Base-by-base conservation (phyloP, 2,329 filamentous ascomycete species). In the Sporothrix globosa region DNA sequence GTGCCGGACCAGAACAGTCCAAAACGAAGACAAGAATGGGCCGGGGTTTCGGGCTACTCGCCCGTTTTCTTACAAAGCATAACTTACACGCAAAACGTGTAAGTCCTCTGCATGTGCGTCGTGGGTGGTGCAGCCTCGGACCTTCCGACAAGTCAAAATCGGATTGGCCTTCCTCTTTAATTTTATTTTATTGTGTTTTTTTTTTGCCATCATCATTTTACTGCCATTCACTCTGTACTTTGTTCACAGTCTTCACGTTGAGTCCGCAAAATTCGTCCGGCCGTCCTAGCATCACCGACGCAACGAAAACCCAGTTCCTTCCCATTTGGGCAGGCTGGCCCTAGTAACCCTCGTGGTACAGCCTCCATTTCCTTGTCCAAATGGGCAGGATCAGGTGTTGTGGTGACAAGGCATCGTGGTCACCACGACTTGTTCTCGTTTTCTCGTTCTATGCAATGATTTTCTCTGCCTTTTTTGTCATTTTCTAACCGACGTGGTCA, bases 401-500 rank as follows among this genome's bases (percentile, higher is more conserved):
- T 41, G 19, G 19, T 14, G 41, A 34, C 41, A 48, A 14, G n/a
- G 11, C 41, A 48, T 30, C 2, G 39, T 24, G 60, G 10, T 44
- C 56, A 41, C 19, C 34, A 9, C 34, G 7, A 6, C 9, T 34
- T 44, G 21, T 44, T 61, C 7, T 19, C 27, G 10, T 52, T 9
- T 56, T 13, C n/a, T 58, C 19, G 2, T 46, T 46, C 19, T 24
- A 6, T 24, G 4, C 19, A 21, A n/a, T 34, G 34, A 34, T 34
- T 27, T 44, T 27, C 24, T 63, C n/a, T 13, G 1, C 24, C 30
- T 50, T 44, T 63, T 19, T 27, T 7, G 9, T 41, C 44, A 4
- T 68, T 4, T n/a, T 68, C 52, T 68, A 56, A 56, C 66, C 52
- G 66, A 68, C 66, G 52, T 13, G 66, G 52, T 68, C 66, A 56